phyloP scores from a whole-genome alignment of 208 protist genomes.

The Endotrypanum monterogeii region DNA sequence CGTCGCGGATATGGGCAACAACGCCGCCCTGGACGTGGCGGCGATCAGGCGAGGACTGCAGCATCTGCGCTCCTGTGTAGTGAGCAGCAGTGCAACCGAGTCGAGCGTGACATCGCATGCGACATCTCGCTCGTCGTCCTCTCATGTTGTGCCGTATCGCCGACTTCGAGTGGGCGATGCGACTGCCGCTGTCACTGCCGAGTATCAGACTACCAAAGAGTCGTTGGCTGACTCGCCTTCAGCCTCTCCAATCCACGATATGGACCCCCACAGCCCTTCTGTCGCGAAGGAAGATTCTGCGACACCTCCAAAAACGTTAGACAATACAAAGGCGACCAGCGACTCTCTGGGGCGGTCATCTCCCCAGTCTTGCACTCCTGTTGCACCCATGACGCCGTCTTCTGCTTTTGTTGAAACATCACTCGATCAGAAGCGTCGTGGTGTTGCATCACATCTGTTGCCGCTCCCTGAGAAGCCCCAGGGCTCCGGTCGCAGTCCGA shows the following conservation, averaged over 20 bases:
- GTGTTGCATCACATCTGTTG: background rate
- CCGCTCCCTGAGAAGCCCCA: background rate
- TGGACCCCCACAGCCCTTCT: background rate
- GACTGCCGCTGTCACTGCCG: background rate
- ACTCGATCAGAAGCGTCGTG: background rate
- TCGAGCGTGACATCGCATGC: background rate
- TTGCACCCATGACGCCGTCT: background rate
- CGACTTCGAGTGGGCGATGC: background rate
- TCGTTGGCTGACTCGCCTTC: background rate
- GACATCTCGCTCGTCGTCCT: background rate
- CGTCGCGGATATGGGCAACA: background rate
- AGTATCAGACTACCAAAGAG: background rate
- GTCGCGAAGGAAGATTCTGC: background rate
- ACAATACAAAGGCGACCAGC: background rate
- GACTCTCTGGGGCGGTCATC: background rate
- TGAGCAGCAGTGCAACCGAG: slow-evolving; percentile 5
- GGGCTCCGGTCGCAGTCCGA: background rate
- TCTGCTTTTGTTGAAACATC: background rate
- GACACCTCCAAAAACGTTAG: background rate
- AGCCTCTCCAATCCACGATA: background rate
- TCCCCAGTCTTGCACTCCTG: background rate
- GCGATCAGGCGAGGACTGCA: background rate
- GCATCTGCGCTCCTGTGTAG: slow-evolving; percentile 1
- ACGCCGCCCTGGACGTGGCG: background rate
- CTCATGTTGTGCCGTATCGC: background rate